Evolutionary conservation across 148 eudicot genomes (phyloP), one percentile per base, ranked within the genome.

Genomic region (Nyssa sinensis): DNA sequence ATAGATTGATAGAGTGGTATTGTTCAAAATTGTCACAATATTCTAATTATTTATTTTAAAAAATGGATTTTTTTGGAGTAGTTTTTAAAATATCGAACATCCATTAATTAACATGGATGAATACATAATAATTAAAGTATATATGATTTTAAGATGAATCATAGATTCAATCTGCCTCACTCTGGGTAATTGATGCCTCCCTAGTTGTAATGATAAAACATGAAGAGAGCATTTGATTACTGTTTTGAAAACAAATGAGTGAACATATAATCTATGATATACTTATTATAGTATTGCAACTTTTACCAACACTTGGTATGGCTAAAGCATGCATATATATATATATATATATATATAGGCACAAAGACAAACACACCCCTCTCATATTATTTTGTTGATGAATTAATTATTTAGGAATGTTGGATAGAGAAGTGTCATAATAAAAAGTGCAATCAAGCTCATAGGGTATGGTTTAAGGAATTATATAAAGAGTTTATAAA

Each of bases 331-430:
- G 19, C 14, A 21, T 21, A n/a, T 53, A 53, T 53, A 17, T 17
- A 53, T 60, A 24, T 25, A 19, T 39, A 10, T 34, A 11, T 68
- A 23, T 49, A 21, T 49, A 10, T 29, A 21, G 16, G 4, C 19
- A n/a, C 6, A 6, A 5, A 57, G 23, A 37, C 23, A n/a, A n/a
- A n/a, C n/a, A n/a, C n/a, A n/a, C n/a, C n/a, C n/a, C n/a, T n/a
- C n/a, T n/a, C n/a, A 57, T 5, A 5, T 32, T 55, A 13, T 31
- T 32, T 23, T 4, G 58, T 24, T 57, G 53, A 58, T 27, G 47
- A 32, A 57, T 55, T 5, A 23, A 59, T 55, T n/a, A n/a, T 39
- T 55, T 70, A 62, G 71, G 73, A 70, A 70, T n/a, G n/a, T n/a
- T n/a, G n/a, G n/a, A n/a, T n/a, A 29, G 73, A 70, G 62, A 55